These are phyloP conservation scores for Chaetomiaceae sp. DNA, from an alignment of 2,329 filamentous ascomycete species.

Conservation along the genomic window DNA sequence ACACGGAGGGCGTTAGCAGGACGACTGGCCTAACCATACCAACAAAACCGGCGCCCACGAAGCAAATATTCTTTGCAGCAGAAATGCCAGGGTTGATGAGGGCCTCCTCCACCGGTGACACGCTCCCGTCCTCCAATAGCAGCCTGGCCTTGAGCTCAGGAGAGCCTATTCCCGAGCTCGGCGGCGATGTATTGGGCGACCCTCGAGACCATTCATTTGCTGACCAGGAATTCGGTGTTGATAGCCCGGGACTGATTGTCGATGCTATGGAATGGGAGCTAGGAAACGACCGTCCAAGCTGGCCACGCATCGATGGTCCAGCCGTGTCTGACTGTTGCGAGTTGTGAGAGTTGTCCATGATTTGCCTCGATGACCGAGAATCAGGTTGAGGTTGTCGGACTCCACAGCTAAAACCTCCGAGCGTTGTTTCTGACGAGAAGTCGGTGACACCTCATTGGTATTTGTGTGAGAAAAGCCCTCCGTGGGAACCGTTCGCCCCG, in stretches of 20 bases:
- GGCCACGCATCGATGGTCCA: constrained; percentile 5
- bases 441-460: background rate
- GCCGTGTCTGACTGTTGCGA: constrained; percentile 1
- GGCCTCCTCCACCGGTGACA: constrained; percentile 9
- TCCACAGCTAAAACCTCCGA: background rate
- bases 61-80: constrained; percentile 42
- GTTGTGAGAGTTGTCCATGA: constrained; percentile 13
- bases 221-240: constrained; percentile 19
- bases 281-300: constrained; percentile 5
- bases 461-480: background rate
- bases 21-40: constrained; percentile 34
- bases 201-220: constrained; percentile 19
- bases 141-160: constrained; percentile 23
- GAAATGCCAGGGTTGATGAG: background rate
- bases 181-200: constrained; percentile 25
- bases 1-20: background rate
- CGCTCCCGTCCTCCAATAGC: constrained; percentile 4
- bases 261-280: constrained; percentile 24
- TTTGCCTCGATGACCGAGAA: background rate
- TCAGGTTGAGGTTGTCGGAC: no score
- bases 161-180: constrained; percentile 25
- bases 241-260: constrained; percentile 14
- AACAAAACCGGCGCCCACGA: constrained; percentile 56
- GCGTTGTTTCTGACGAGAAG: background rate
- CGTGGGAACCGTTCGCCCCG: background rate